Conservation (phyloP, 2,329 filamentous ascomycete species). For the Didymellaceae sp. region DNA sequence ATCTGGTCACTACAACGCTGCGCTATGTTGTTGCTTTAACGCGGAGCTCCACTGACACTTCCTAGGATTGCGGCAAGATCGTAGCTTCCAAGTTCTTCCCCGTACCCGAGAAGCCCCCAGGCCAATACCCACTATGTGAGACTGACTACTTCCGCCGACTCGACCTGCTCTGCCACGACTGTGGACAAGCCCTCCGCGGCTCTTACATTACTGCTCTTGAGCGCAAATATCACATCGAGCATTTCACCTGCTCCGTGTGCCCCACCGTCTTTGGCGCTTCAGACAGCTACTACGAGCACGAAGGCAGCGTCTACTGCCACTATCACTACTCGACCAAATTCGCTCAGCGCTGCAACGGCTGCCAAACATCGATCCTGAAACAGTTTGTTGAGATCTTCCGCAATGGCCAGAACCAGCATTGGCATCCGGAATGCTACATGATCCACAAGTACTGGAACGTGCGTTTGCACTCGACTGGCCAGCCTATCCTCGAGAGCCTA, state of each 20-base stretch:
- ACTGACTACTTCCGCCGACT: slow-evolving; percentile 94
- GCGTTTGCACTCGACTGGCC: slow-evolving; percentile 64
- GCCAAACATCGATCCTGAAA: slow-evolving; percentile 95
- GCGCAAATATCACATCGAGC: slow-evolving; percentile 95
- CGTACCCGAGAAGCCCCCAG: slow-evolving; percentile 85
- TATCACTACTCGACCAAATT: slow-evolving; percentile 99
- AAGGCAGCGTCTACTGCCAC: slow-evolving; percentile 95
- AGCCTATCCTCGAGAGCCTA: slow-evolving; percentile 47
- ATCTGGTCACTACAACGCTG: no score
- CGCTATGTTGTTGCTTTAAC: no score
- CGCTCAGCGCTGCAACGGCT: slow-evolving; percentile 94
- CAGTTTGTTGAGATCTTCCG: slow-evolving; percentile 99
- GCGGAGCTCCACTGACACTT: slow-evolving; percentile 8
- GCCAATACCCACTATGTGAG: slow-evolving; percentile 95
- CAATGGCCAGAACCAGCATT: slow-evolving; percentile 97
- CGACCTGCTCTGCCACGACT: slow-evolving; percentile 88
- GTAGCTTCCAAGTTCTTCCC: slow-evolving; percentile 99
- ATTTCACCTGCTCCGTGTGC: slow-evolving; percentile 97
- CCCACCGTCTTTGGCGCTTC: slow-evolving; percentile 97
- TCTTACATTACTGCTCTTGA: slow-evolving; percentile 98
- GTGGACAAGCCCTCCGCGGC: slow-evolving; percentile 88
- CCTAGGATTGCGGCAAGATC: slow-evolving; percentile 93
- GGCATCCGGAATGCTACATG: slow-evolving; percentile 99
- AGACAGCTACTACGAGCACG: slow-evolving; percentile 98
- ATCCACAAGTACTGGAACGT: slow-evolving; percentile 99